phyloP scores from a whole-genome alignment of 352 stramenopile genomes.

The Stramenopiles sp. region DNA sequence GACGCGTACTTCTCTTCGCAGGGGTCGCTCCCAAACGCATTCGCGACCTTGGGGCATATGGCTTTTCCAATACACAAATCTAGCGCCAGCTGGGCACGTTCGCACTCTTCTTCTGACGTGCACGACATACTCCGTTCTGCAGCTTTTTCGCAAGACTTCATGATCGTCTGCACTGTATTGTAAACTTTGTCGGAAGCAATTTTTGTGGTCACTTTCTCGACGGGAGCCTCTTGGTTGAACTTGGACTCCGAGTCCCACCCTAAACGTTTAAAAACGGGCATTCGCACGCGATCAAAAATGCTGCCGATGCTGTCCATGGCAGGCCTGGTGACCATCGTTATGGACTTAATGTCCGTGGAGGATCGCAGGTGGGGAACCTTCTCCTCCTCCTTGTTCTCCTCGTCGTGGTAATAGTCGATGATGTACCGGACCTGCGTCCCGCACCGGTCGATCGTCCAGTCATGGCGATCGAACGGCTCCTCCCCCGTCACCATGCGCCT shows the following conservation, averaged over 20 bases:
- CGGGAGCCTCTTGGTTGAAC: constrained; percentile 19
- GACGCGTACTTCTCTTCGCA: neutral
- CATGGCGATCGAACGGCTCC: constrained; percentile 75
- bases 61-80: constrained; percentile 65
- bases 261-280: constrained; percentile 33
- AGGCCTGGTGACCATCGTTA: constrained; percentile 58
- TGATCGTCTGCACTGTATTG: constrained; percentile 52
- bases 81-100: constrained; percentile 52
- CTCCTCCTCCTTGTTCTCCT: constrained; percentile 48
- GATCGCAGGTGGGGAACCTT: constrained; percentile 56
- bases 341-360: constrained; percentile 51
- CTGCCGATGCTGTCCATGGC: constrained; percentile 45
- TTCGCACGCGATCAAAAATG: constrained; percentile 46
- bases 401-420: constrained; percentile 95
- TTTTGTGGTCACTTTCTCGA: constrained; percentile 22
- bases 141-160: constrained; percentile 50
- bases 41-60: constrained; percentile 44
- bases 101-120: constrained; percentile 46
- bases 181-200: constrained; percentile 34
- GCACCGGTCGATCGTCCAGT: constrained; percentile 32
- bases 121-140: constrained; percentile 52
- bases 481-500: constrained; percentile 44
- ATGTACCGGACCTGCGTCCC: constrained; percentile 71
- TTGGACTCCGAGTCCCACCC: constrained; percentile 33
- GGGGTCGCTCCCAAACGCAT: constrained; percentile 25